Evolutionary conservation across 805 yeast species (phyloP).

Genomic region (Candida qinlingensis): DNA sequence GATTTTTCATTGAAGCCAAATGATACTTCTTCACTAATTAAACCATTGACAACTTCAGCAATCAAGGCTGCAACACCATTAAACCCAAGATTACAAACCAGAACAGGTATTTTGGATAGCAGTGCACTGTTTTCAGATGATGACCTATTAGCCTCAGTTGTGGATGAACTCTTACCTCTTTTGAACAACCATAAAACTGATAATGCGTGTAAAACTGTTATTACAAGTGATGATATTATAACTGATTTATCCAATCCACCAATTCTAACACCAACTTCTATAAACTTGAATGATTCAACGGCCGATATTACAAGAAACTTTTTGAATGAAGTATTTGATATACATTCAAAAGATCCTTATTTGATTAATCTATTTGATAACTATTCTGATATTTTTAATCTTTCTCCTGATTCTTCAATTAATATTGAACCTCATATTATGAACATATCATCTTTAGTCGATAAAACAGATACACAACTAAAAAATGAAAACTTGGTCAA

Average conservation of each 20-base stretch:
- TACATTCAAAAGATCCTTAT: conserved; percentile 3
- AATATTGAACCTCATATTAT: background rate
- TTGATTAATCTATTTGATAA: conserved; percentile 1
- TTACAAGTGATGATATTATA: too few relatives aligned
- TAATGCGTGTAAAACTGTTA: too few relatives aligned
- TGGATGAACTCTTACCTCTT: background rate
- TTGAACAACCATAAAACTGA: too few relatives aligned
- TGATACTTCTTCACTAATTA: background rate
- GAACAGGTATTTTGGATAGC: too few relatives aligned
- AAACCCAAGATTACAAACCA: background rate
- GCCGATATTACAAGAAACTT: background rate
- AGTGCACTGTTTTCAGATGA: conserved; percentile 4
- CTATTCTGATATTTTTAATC: background rate
- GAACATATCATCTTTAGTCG: conserved; percentile 1
- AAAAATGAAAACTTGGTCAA: background rate
- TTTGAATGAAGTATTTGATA: conserved; percentile 1
- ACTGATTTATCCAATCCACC: too few relatives aligned
- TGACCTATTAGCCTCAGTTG: conserved; percentile 3
- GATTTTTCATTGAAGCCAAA: background rate
- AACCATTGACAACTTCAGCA: background rate
- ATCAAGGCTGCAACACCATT: background rate
- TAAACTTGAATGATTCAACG: background rate
- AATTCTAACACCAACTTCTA: too few relatives aligned
- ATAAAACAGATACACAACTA: background rate
- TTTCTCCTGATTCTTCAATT: background rate